Conservation (phyloP, 768 basidiomycete species). For the Candolleomyces eurysporus region DNA sequence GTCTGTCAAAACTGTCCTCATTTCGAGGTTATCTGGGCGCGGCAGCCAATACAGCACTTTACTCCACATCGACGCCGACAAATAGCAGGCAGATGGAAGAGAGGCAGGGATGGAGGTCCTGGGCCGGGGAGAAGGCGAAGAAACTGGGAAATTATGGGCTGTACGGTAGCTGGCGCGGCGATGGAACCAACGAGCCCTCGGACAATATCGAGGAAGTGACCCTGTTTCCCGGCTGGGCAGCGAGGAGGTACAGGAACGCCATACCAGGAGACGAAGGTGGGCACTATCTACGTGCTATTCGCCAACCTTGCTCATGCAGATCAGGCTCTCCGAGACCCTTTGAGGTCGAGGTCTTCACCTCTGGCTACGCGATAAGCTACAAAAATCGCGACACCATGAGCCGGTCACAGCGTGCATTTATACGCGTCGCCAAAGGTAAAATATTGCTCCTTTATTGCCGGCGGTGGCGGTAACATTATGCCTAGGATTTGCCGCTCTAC, state of each 20-base stretch:
- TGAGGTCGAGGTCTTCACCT: conserved; percentile 69
- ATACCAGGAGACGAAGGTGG: conserved; percentile 5
- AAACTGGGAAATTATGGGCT: neutral
- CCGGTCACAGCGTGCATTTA: conserved; percentile 74
- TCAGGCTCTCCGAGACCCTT: conserved; percentile 41
- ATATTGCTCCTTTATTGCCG: conserved; percentile 1
- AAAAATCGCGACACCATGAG: conserved; percentile 59
- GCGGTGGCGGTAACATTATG: neutral
- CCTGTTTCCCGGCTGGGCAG: conserved; percentile 84
- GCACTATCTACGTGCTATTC: neutral
- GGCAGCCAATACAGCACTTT: neutral
- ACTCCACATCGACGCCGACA: neutral
- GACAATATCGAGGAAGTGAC: conserved; percentile 42
- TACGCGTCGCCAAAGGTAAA: conserved; percentile 74
- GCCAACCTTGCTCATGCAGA: neutral
- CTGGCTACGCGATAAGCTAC: conserved; percentile 70
- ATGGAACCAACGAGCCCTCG: neutral
- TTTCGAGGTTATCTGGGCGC: neutral
- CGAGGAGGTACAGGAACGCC: conserved; percentile 40
- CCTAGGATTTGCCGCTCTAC: conserved; percentile 71
- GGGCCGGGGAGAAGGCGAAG: conserved; percentile 7
- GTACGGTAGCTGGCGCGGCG: neutral
- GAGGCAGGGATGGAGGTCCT: conserved; percentile 11
- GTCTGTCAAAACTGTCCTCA: neutral
- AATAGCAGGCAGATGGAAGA: neutral